Evolutionary conservation across 306 rosid species (phyloP).

Genomic region (Neltuma alba): DNA sequence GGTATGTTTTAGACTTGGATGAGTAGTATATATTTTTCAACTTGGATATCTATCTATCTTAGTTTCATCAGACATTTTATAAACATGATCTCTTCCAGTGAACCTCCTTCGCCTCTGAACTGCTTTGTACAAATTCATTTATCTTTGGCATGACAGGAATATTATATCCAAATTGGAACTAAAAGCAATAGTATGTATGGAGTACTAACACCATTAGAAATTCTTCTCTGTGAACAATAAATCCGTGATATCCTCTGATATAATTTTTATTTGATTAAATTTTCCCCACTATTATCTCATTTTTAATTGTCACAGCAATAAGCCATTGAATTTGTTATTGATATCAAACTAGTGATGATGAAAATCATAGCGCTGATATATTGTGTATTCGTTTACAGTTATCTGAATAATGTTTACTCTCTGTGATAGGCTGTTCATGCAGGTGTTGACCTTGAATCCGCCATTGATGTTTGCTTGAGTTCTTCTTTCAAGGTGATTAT

Average conservation of each 20-base stretch:
- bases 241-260: background rate
- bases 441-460: slow-evolving; percentile 44
- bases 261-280: background rate
- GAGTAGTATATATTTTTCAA: background rate
- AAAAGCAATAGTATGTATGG: too few relatives aligned
- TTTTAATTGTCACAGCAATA: background rate
- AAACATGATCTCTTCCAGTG: background rate
- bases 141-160: too few relatives aligned
- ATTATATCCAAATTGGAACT: too few relatives aligned
- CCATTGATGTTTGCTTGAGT: slow-evolving; percentile 39
- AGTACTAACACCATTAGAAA: background rate
- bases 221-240: background rate
- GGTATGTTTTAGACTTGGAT: slow-evolving; percentile 16
- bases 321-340: background rate
- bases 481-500: slow-evolving; percentile 37
- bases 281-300: background rate
- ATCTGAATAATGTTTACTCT: background rate
- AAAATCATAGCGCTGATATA: background rate
- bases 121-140: too few relatives aligned
- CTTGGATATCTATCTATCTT: background rate
- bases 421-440: slow-evolving; percentile 43
- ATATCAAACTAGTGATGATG: background rate
- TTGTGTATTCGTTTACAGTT: background rate
- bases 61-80: background rate
- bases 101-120: too few relatives aligned